Conservation (phyloP, 1,139 yeast species). For the Geotrichum candidum region DNA sequence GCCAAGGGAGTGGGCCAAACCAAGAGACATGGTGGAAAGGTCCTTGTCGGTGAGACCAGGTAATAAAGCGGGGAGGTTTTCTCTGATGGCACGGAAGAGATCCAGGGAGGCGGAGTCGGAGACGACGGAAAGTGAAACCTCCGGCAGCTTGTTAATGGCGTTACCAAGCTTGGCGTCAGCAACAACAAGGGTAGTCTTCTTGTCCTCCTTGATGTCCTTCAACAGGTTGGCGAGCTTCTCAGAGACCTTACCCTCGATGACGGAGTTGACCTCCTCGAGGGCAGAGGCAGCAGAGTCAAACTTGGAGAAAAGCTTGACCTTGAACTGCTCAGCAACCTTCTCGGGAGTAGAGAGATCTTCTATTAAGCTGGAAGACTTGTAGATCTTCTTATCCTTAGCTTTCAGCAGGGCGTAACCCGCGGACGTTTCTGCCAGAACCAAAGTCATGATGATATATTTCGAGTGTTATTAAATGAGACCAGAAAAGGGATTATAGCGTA, state of each 20-base stretch:
- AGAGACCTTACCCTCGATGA: conserved; percentile 90
- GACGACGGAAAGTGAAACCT: conserved; percentile 78
- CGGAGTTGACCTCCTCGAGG: conserved; percentile 86
- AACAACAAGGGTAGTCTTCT: conserved; percentile 84
- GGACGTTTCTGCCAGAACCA: conserved; percentile 93
- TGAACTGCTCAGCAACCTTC: conserved; percentile 71
- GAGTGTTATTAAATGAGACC: background rate
- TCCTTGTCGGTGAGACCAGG: conserved; percentile 89
- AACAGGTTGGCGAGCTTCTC: conserved; percentile 71
- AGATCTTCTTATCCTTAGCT: conserved; percentile 95
- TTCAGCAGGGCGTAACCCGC: conserved; percentile 97
- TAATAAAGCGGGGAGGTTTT: conserved; percentile 83
- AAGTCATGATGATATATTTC: conserved; percentile 57
- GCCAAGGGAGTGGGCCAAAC: conserved; percentile 89
- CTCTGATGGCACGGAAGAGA: conserved; percentile 90
- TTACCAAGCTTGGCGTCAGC: conserved; percentile 95
- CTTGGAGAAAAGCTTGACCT: conserved; percentile 91
- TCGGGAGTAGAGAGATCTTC: conserved; percentile 79
- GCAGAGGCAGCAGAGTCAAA: conserved; percentile 94
- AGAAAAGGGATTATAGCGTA: background rate
- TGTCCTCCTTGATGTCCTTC: conserved; percentile 77
- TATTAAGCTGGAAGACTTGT: conserved; percentile 70
- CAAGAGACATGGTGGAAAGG: conserved; percentile 88
- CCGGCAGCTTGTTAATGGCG: conserved; percentile 84
- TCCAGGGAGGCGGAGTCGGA: conserved; percentile 94